phyloP scores from a whole-genome alignment of 2,329 filamentous ascomycete genomes.

The Epichloe amarillans region DNA sequence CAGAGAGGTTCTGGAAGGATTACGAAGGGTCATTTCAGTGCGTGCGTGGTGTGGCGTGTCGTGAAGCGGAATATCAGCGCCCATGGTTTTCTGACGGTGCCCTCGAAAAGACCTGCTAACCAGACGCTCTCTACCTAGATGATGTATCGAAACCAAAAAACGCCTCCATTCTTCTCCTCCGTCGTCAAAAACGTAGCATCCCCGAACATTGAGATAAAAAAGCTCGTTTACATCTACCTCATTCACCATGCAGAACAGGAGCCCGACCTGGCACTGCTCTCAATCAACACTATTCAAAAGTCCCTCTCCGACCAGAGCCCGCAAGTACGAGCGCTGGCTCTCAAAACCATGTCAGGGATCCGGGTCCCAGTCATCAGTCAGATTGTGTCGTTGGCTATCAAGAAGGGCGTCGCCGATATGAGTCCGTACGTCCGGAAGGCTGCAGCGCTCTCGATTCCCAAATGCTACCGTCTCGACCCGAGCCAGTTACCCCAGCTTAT shows the following conservation, averaged over 20 bases:
- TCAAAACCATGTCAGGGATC: conserved; percentile 95
- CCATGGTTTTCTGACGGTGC: too few relatives aligned
- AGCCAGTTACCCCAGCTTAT: conserved; percentile 71
- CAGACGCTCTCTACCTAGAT: conserved; percentile 42
- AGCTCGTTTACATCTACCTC: conserved; percentile 96
- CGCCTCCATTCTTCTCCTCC: conserved; percentile 87
- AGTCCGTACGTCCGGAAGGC: conserved; percentile 86
- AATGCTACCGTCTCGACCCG: conserved; percentile 86
- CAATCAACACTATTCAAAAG: conserved; percentile 98
- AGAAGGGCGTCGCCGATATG: conserved; percentile 87
- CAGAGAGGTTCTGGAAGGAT: conserved; percentile 79
- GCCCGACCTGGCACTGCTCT: conserved; percentile 85
- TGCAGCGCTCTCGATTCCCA: conserved; percentile 85
- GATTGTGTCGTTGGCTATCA: conserved; percentile 91
- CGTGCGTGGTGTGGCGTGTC: conserved; percentile 13
- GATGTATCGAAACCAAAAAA: conserved; percentile 83
- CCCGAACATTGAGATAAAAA: conserved; percentile 88
- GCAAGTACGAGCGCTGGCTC: conserved; percentile 76
- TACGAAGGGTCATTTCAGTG: conserved; percentile 81
- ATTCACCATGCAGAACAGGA: conserved; percentile 94
- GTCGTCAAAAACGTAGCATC: conserved; percentile 97
- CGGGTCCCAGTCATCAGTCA: conserved; percentile 96
- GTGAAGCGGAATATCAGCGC: too few relatives aligned
- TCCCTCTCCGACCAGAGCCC: conserved; percentile 87
- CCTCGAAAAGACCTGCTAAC: not conserved